Percentiles rank a stretch among this genome's conserved stretches.
Evolutionary conservation across 129 eudicot genomes (phyloP).

Genomic region (Saussurea involucrata): DNA sequence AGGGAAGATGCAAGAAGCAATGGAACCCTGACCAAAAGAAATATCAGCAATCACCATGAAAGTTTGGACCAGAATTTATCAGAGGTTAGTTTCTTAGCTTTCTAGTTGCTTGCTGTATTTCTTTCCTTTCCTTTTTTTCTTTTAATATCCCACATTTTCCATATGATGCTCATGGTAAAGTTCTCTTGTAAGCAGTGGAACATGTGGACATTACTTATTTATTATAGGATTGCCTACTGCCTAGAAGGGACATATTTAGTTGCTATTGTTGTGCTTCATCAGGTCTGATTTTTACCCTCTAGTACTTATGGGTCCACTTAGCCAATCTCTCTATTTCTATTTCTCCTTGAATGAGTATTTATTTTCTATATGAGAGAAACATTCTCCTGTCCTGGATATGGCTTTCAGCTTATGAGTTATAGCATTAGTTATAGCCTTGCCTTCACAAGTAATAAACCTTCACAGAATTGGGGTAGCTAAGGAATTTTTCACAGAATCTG

Average conservation of each 20-base stretch:
- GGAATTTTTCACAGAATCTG: background rate
- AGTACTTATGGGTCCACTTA: background rate
- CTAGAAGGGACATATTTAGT: background rate
- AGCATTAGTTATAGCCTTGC: no score
- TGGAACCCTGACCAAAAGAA: slow-evolving; percentile 17
- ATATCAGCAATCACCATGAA: slow-evolving; percentile 17
- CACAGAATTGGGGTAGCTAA: background rate
- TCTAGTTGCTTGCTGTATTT: background rate
- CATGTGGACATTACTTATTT: background rate
- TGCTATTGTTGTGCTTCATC: background rate
- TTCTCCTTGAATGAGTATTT: background rate
- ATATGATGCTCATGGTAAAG: slow-evolving; percentile 4
- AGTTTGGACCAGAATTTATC: slow-evolving; percentile 32
- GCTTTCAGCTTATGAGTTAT: no score
- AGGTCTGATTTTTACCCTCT: background rate
- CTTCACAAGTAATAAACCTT: background rate
- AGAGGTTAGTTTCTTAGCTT: slow-evolving; percentile 41
- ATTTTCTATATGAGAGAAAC: background rate
- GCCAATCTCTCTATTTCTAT: background rate
- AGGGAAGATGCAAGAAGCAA: slow-evolving; percentile 34
- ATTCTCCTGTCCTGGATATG: no score
- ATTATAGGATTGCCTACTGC: background rate
- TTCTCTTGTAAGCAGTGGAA: slow-evolving; percentile 3
- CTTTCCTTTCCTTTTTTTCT: background rate
- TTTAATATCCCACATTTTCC: background rate